Evolutionary conservation across 2,329 filamentous ascomycete species (phyloP), one percentile per base, ranked within the genome.

Genomic region (Arthrobotrys iridis): DNA sequence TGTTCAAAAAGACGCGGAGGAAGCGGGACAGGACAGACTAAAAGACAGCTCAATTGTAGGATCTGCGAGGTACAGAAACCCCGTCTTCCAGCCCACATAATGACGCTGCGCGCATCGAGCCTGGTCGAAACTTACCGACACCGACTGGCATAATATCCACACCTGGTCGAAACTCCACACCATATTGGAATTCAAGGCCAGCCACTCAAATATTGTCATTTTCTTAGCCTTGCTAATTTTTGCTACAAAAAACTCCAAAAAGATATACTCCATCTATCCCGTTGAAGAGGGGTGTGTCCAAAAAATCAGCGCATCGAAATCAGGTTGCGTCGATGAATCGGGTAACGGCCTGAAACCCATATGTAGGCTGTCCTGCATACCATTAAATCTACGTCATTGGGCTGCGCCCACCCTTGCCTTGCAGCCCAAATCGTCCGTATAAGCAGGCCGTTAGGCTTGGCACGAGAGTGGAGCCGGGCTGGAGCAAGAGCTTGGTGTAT

Each of bases 61-160:
- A 74, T 67, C 70, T 67, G 70, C 70, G 70, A 74, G 62, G 62
- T 74, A 74, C 70, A 57, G 33, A 37, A 62, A 46, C 43, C 37
- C 30, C 58, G 35, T 58, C 58, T 37, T 58, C 26, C 18, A 22
- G 4, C 41, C 58, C 35, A 50, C 11, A 30, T 63, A 64, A 40
- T 71, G 37, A 55, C 66, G 40, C 46, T 13, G 35, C 55, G 22
- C 11, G 35, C 35, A 59, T 30, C 22, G 8, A 30, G 15, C 46
- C 35, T 48, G 41, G 26, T n/a, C n/a, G n/a, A n/a, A 28, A 46
- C 11, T 18, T 64, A 55, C 46, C 33, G 18, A 15, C n/a, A 66
- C 40, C 48, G 48, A 45, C 24, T 37, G 24, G 24, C 28, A 28
- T 15, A 8, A 24, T 26, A 41, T 10, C 24, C 59, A 26, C 20